phyloP scores from a whole-genome alignment of 306 rosid species.

The Astragalus membranaceus region DNA sequence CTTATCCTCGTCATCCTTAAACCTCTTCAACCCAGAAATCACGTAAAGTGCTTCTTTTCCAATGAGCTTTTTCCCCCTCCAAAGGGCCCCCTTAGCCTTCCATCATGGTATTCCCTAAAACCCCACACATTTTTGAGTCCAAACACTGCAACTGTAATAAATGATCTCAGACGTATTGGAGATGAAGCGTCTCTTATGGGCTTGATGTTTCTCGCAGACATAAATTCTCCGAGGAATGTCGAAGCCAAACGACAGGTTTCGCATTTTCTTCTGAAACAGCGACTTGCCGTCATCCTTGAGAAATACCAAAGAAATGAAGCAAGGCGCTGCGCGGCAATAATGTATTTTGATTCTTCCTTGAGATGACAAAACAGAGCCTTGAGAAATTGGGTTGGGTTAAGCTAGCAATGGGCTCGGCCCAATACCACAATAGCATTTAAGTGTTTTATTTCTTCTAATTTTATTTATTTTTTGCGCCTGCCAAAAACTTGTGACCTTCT shows the following conservation, averaged over 20 bases:
- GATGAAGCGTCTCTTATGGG: slow-evolving; percentile 5
- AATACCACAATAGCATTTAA: too few species aligned
- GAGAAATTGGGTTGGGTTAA: too few species aligned
- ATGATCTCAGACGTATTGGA: slow-evolving; percentile 5
- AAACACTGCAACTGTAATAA: slow-evolving; percentile 6
- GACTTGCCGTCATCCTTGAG: slow-evolving; percentile 40
- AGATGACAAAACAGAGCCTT: too few species aligned
- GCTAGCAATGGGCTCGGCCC: too few species aligned
- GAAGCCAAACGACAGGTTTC: slow-evolving; percentile 26
- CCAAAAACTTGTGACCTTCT: too few species aligned
- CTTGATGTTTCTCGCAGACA: background rate
- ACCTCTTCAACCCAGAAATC: slow-evolving; percentile 67
- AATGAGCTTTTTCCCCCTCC: slow-evolving; percentile 85
- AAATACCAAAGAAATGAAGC: background rate
- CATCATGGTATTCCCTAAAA: slow-evolving; percentile 73
- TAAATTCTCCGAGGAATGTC: slow-evolving; percentile 10
- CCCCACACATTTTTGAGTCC: slow-evolving; percentile 18
- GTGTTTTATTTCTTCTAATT: too few species aligned
- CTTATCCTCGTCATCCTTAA: slow-evolving; percentile 65
- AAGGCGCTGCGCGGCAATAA: background rate
- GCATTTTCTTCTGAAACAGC: slow-evolving; percentile 37
- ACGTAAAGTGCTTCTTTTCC: slow-evolving; percentile 89
- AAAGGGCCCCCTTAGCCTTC: slow-evolving; percentile 94
- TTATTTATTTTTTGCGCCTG: too few species aligned
- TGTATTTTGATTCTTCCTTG: too few species aligned